Percentiles rank a stretch among this genome's conserved stretches.
Evolutionary conservation across 164 flowering plant species (phyloP).

Genomic region (Sextonia rubra): DNA sequence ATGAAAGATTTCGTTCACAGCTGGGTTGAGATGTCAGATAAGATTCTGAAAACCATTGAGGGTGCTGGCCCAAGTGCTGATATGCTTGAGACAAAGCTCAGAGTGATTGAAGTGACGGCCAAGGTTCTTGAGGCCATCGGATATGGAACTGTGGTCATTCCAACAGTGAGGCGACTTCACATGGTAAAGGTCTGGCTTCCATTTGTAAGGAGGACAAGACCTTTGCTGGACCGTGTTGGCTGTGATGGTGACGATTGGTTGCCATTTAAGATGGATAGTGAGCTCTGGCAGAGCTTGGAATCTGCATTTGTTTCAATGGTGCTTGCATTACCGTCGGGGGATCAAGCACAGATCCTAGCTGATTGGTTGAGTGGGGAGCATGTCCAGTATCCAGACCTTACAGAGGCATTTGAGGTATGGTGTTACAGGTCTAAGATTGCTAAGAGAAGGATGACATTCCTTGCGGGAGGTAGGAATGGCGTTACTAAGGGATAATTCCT

Average conservation of each 20-base stretch:
- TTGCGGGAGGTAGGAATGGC: conserved; percentile 8
- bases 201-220: conserved; percentile 57
- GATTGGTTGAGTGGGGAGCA: conserved; percentile 72
- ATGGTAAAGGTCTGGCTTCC: conserved; percentile 84
- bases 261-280: conserved; percentile 45
- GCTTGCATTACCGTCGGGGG: conserved; percentile 72
- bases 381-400: conserved; percentile 70
- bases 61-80: conserved; percentile 21
- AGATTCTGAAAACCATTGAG: conserved; percentile 36
- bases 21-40: conserved; percentile 72
- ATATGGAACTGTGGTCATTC: conserved; percentile 66
- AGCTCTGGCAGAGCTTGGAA: conserved; percentile 76
- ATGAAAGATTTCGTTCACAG: conserved; percentile 59
- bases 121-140: conserved; percentile 82
- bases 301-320: conserved; percentile 71
- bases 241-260: conserved; percentile 29
- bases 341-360: conserved; percentile 75
- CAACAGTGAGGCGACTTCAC: conserved; percentile 55
- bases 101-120: conserved; percentile 58
- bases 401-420: conserved; percentile 97
- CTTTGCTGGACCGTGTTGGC: conserved; percentile 40
- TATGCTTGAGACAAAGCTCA: conserved; percentile 35
- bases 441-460: conserved; percentile 52
- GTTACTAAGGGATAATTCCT: neutral
- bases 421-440: conserved; percentile 90